phyloP scores from a whole-genome alignment of 495 filamentous ascomycete genomes.

The Aspergillus diversus region DNA sequence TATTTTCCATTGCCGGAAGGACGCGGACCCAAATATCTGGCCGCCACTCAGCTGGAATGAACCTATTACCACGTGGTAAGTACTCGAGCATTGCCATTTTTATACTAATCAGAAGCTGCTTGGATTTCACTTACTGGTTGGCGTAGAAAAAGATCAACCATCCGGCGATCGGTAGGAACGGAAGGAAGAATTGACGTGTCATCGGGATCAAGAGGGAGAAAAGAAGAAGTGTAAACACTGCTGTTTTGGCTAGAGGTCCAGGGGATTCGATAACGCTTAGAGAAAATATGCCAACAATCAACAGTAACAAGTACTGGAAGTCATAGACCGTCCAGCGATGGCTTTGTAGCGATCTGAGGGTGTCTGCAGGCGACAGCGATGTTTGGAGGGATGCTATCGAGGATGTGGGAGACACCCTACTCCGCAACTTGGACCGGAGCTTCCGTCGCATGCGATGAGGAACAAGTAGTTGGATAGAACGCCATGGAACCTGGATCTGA shows the following conservation, averaged over 20 bases:
- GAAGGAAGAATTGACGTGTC: conserved; percentile 88
- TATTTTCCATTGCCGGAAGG: conserved; percentile 93
- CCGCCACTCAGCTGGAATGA: conserved; percentile 81
- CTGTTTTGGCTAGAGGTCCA: conserved; percentile 71
- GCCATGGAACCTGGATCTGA: conserved; percentile 55
- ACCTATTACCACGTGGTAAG: conserved; percentile 53
- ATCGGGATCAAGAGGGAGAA: conserved; percentile 79
- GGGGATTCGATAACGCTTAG: conserved; percentile 77
- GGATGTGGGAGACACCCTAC: conserved; percentile 69
- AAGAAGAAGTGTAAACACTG: conserved; percentile 65
- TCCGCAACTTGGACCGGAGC: conserved; percentile 74
- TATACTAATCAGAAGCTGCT: background rate
- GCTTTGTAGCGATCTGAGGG: conserved; percentile 68
- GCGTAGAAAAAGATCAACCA: conserved; percentile 90
- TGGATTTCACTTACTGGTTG: conserved; percentile 70
- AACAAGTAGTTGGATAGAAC: conserved; percentile 55
- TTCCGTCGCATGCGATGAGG: conserved; percentile 73
- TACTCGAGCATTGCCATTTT: background rate
- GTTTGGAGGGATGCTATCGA: conserved; percentile 77
- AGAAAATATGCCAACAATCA: conserved; percentile 76
- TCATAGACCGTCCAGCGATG: conserved; percentile 87
- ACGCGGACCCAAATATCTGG: conserved; percentile 94
- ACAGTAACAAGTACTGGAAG: conserved; percentile 77
- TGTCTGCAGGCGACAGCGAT: conserved; percentile 76
- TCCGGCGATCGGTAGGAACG: conserved; percentile 78